Base-by-base conservation (phyloP, 179 eudicot species). In the Silene noctiflora region DNA sequence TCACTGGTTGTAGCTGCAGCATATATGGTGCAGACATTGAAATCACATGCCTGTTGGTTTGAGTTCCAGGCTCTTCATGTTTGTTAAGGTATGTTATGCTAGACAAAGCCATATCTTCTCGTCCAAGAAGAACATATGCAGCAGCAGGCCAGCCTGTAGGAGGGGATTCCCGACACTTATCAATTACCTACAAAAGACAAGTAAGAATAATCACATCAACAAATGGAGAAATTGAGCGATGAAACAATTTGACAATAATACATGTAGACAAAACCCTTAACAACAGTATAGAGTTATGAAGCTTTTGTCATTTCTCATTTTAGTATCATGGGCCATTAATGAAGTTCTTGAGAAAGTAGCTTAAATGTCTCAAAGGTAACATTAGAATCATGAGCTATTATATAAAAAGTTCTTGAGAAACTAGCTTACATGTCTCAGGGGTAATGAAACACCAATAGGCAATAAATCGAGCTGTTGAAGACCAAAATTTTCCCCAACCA, bases 401-500 rank as follows among this genome's bases (percentile, higher is more conserved):
- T 39, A 42, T 7, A 33, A 19, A 9, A 51, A 27, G 27, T n/a
- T 16, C 62, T 21, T 20, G 68, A 51, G 61, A 60, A 66, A 78
- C 53, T 53, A 66, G 66, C 94, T 87, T 85, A 96, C 99, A 91
- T 91, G 96, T 76, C 99, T 88, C 69, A 96, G 72, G 70, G 98
- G 98, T 82, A 96, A 92, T 71, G 98, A 93, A 67, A 91, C 91
- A 71, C 98, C 98, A 82, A 88, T 84, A 78, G 99, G 99, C 83
- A 96, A 87, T 80, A 90, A 83, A 80, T 96, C 99, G 35, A 96
- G 85, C 79, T 96, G 97, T 77, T 90, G 98, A 85, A 96, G 82
- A 55, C 99, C 97, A 87, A 96, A 93, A 72, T 82, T 87, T 81
- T 94, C 99, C 74, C 92, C 98, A 81, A 94, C 99, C 99, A 96